phyloP scores from a whole-genome alignment of 257 asterid species.

The Solanum tarijense region DNA sequence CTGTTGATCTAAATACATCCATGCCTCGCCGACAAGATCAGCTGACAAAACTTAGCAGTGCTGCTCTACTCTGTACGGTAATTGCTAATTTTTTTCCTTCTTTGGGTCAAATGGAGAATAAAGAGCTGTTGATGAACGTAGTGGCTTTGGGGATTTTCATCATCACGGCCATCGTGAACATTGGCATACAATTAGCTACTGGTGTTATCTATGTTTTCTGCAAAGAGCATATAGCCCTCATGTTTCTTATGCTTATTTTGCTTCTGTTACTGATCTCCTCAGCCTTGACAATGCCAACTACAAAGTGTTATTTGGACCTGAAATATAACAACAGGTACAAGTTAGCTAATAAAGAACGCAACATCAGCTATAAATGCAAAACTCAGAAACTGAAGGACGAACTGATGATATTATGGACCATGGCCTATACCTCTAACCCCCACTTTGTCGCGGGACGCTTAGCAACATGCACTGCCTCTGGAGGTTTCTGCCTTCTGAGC shows the following conservation, averaged over 20 bases:
- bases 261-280: constrained; percentile 39
- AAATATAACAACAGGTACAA: constrained; percentile 33
- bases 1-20: constrained; percentile 6
- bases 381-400: constrained; percentile 36
- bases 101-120: constrained; percentile 1
- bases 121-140: neutral
- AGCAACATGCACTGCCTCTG: constrained; percentile 68
- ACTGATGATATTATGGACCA: constrained; percentile 67
- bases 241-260: constrained; percentile 45
- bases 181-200: constrained; percentile 2
- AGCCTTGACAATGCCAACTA: constrained; percentile 47
- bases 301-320: constrained; percentile 42
- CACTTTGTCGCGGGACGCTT: constrained; percentile 70
- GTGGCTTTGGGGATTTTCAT: constrained; percentile 6
- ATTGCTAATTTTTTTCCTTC: constrained; percentile 9
- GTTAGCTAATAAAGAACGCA: constrained; percentile 26
- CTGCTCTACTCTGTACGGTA: constrained; percentile 7
- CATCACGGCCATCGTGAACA: constrained; percentile 5
- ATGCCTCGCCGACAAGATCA: constrained; percentile 5
- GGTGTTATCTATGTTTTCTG: constrained; percentile 25
- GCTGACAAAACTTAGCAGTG: constrained; percentile 14
- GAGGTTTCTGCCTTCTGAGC: constrained; percentile 63
- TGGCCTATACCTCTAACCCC: constrained; percentile 80
- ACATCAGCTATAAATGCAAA: constrained; percentile 4
- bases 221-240: constrained; percentile 34